Percentiles rank a stretch among this genome's conserved stretches.
phyloP scores from a whole-genome alignment of 768 basidiomycete genomes.

The Guyanaporus albipodus region DNA sequence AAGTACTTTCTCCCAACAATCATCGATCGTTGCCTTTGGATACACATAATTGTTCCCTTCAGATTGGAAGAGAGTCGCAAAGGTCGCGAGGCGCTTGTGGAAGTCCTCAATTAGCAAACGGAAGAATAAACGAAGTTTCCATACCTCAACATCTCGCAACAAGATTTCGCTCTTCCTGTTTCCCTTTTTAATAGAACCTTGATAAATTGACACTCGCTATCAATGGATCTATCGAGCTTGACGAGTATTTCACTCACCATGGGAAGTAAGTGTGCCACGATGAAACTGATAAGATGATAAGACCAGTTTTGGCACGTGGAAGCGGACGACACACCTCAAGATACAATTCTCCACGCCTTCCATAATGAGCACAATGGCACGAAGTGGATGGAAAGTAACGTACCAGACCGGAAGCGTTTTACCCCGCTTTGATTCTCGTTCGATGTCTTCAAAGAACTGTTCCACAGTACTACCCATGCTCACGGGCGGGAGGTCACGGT shows the following conservation, averaged over 20 bases:
- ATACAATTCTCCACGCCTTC: constrained; percentile 66
- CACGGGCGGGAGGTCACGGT: constrained; percentile 83
- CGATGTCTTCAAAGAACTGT: constrained; percentile 83
- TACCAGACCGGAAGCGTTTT: constrained; percentile 83
- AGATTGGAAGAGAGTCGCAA: constrained; percentile 63
- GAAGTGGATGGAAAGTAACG: constrained; percentile 11
- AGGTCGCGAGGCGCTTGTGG: constrained; percentile 68
- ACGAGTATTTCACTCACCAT: constrained; percentile 45
- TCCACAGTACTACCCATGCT: constrained; percentile 88
- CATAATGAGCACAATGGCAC: background rate
- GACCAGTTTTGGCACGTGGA: background rate
- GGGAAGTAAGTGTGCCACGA: constrained; percentile 92
- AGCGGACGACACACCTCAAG: constrained; percentile 56
- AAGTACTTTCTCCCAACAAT: constrained; percentile 90
- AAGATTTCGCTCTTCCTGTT: constrained; percentile 96
- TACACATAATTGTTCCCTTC: constrained; percentile 57
- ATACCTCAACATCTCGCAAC: constrained; percentile 84
- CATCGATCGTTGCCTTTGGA: constrained; percentile 77
- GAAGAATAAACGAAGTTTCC: background rate
- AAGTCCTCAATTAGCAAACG: background rate
- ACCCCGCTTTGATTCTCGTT: constrained; percentile 48
- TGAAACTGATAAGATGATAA: constrained; percentile 57
- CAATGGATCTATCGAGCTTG: too few relatives aligned
- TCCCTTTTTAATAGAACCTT: constrained; percentile 90
- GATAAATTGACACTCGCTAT: too few relatives aligned